Base-by-base conservation (phyloP, 2,329 filamentous ascomycete species). In the Verticillium klebahnii region DNA sequence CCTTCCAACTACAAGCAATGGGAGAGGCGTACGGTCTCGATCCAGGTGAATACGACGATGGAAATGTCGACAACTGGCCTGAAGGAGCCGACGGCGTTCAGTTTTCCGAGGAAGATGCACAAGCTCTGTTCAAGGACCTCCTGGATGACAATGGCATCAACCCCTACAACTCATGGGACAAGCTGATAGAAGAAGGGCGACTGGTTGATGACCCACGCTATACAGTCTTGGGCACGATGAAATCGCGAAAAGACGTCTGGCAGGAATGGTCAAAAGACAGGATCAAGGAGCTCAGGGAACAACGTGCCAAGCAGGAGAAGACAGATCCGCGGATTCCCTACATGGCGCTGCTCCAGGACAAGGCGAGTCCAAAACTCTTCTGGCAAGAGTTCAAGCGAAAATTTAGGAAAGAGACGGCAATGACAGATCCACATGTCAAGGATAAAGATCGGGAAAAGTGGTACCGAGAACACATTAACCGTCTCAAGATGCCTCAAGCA, bases 381-480 rank as follows among this genome's bases (percentile, higher is more conserved):
- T 99, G 95, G 95, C 89, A 92, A 0, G 95, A 99, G 73, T 99
- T 99, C 77, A 92, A 91, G 69, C 84, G 95, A 37, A 99, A 97
- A 72, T 95, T 87, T 75, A 90, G 89, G 67, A 93, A 90, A 66
- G 93, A 96, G 66, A 75, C 85, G 0, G 84, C 88, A 59, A 93
- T 99, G 90, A 90, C 89, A 64, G 90, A 94, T 63, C 79, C 85
- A 34, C 84, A 82, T 58, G 80, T 93, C 29, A 78, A 80, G 37
- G 92, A 94, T 69, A 92, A 89, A 73, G 91, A 94, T 59, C 84
- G 89, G 37, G 92, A 96, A 71, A 93, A 90, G 75, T 80, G 86
- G 59, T 96, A 94, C 72, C 84, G 91, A 61, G 91, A 95, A 62
- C 86, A 92, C 69, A 80, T 92, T 66, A 82, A 78, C 64, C 80